Conservation (phyloP, 345 rosid genomes). For the Corchorus capsularis region DNA sequence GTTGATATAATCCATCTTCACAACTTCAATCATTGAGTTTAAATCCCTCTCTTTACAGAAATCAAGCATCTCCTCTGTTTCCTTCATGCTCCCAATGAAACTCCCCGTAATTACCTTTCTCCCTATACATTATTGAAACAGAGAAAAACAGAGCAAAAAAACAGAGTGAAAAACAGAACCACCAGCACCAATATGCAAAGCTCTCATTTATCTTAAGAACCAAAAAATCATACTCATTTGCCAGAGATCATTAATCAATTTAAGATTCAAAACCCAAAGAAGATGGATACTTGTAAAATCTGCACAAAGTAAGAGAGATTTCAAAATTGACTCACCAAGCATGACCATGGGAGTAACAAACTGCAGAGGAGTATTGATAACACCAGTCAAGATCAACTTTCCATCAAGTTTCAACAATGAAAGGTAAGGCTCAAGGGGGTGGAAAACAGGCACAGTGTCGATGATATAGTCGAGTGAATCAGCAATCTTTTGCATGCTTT, state of each 20-base stretch:
- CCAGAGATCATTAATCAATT: too few species aligned
- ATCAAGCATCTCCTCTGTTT: conserved; percentile 77
- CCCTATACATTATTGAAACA: conserved; percentile 41
- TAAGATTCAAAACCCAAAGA: not conserved
- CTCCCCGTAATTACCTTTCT: conserved; percentile 77
- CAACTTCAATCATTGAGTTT: conserved; percentile 71
- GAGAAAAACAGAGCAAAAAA: not conserved
- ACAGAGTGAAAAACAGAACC: not conserved
- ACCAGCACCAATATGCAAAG: too few species aligned
- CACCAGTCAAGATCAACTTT: conserved; percentile 82
- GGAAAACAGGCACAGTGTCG: conserved; percentile 85
- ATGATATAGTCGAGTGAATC: conserved; percentile 88
- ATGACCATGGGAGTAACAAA: conserved; percentile 75
- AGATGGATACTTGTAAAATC: too few species aligned
- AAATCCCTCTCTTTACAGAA: conserved; percentile 71
- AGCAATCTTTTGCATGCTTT: conserved; percentile 55
- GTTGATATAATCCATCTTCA: conserved; percentile 85
- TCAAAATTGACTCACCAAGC: conserved; percentile 56
- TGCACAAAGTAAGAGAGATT: not conserved
- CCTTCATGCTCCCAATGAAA: conserved; percentile 83
- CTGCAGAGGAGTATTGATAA: conserved; percentile 69
- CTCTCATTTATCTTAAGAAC: not conserved
- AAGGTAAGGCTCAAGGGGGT: conserved; percentile 83
- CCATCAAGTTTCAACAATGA: conserved; percentile 78
- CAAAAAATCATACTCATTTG: not conserved